Base-by-base conservation (phyloP, 2,329 filamentous ascomycete species). In the Epichloe uncinata region DNA sequence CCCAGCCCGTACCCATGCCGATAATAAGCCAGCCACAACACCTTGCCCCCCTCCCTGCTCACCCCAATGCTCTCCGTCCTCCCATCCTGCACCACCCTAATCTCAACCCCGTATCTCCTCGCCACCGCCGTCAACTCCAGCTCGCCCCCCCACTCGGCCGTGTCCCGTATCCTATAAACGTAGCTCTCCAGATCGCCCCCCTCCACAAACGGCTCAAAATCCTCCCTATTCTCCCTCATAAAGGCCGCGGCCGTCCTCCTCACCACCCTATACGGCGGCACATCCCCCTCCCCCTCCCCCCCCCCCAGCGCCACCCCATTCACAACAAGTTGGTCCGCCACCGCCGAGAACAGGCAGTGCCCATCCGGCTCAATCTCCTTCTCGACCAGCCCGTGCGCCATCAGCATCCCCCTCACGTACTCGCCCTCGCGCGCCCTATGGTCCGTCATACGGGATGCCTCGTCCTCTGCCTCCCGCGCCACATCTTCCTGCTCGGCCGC, bases 141-240 rank as follows among this genome's bases (percentile, higher is more conserved):
- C 71, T 97, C 87, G 0, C 93, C 93, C 93, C 93, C 93, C 93
- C 93, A 98, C 68, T 95, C 91, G 0, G 87, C 90, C 45, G 90
- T 96, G 52, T 93, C 81, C 54, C 82, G 72, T 53, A 98, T 87
- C 69, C 85, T 87, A 44, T 69, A 69, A 44, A 87, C 75, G 65
- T 97, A 95, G 8, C 70, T 70, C 3, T 78, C 78, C 44, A 96
- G 63, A 13, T 83, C 18, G 18, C 18, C 80, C 63, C 93, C 89
- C 61, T 95, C 90, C 57, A 95, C 71, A 62, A 96, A 98, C 0
- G 86, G 83, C 50, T 76, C 81, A 64, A 96, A 97, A 59, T 94
- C 87, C 55, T 89, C 86, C 11, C 75, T 68, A 63, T 96, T 81
- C 13, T 69, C 64, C 52, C 71, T 66, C 61, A 98, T 95, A 67